Percentiles rank a stretch among this genome's conserved stretches.
Conservation (phyloP, 176 grass and related monocot genomes). For the Dendrocalamus sinicus region DNA sequence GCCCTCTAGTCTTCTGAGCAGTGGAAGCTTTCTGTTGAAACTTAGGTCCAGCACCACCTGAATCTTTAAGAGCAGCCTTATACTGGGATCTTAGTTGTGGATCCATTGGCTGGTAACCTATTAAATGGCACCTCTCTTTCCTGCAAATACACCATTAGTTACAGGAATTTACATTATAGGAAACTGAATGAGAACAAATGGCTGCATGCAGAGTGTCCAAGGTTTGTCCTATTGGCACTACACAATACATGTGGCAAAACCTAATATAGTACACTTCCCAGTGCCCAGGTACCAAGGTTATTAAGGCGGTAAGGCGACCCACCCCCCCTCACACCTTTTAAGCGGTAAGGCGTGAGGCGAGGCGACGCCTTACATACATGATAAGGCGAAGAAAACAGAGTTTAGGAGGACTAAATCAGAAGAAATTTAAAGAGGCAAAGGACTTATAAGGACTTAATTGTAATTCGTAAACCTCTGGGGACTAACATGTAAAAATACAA, state of each 20-base stretch:
- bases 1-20: slow-evolving; percentile 27
- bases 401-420: no score
- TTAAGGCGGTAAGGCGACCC: no score
- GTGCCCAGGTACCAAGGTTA: background rate
- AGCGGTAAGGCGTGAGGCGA: no score
- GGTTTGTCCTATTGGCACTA: background rate
- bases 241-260: background rate
- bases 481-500: no score
- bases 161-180: background rate
- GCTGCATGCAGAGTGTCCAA: slow-evolving; percentile 19
- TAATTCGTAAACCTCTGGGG: no score
- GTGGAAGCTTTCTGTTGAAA: slow-evolving; percentile 43
- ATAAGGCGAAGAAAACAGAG: no score
- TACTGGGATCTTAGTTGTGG: slow-evolving; percentile 52
- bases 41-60: slow-evolving; percentile 23
- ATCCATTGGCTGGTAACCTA: slow-evolving; percentile 71
- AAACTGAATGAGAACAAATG: background rate
- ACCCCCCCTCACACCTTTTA: no score
- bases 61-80: slow-evolving; percentile 62
- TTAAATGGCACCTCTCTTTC: slow-evolving; percentile 78
- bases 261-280: background rate
- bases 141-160: slow-evolving; percentile 45
- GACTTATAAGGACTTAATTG: no score
- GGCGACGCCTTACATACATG: no score
- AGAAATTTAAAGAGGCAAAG: no score